phyloP scores from a whole-genome alignment of 176 grass and related monocot species.

The maize (Zea mays) region DNA sequence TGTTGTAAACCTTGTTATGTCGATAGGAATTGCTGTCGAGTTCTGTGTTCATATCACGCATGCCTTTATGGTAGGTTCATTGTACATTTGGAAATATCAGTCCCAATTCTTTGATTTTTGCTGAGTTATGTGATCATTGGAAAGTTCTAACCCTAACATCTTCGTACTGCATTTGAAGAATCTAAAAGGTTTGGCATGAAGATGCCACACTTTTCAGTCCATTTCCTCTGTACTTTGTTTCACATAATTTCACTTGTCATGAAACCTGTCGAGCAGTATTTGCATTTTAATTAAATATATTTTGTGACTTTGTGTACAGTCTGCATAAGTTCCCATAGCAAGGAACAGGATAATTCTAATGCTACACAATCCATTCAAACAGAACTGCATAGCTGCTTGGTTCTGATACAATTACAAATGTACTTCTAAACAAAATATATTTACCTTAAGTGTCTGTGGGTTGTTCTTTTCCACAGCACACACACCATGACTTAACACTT shows the following conservation, averaged over 20 bases:
- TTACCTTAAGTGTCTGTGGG: not conserved
- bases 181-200: slow-evolving; percentile 28
- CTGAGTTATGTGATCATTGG: slow-evolving; percentile 10
- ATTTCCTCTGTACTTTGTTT: slow-evolving; percentile 11
- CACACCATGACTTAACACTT: slow-evolving; percentile 18
- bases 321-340: not conserved
- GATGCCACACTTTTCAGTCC: not conserved
- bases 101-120: slow-evolving; percentile 19
- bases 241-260: slow-evolving; percentile 7
- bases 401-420: slow-evolving; percentile 5
- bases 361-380: not conserved
- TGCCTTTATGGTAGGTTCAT: slow-evolving; percentile 81
- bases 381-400: slow-evolving; percentile 10
- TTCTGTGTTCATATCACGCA: slow-evolving; percentile 99
- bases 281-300: slow-evolving; percentile 11
- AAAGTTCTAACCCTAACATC: not conserved
- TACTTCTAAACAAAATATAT: slow-evolving; percentile 3
- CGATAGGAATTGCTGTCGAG: slow-evolving; percentile 97
- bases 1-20: slow-evolving; percentile 98
- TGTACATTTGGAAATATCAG: slow-evolving; percentile 36
- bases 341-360: not conserved
- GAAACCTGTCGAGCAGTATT: not conserved
- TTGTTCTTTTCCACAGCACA: slow-evolving; percentile 19
- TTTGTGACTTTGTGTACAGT: not conserved
- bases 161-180: slow-evolving; percentile 15